Conservation (phyloP, 257 asterid genomes). For the Solanum chiquidenum region DNA sequence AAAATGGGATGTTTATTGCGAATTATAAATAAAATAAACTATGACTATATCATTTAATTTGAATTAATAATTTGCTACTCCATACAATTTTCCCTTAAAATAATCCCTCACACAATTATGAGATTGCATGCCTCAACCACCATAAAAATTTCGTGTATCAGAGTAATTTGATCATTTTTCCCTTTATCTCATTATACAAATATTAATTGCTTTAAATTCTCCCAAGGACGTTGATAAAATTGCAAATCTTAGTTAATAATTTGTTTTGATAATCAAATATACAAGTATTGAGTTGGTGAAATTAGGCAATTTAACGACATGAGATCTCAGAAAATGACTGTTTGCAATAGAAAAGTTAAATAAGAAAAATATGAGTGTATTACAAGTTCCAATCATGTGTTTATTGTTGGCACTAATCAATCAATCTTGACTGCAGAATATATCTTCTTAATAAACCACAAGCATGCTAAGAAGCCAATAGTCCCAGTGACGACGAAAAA, state of each 20-base stretch:
- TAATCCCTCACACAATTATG: too few species aligned
- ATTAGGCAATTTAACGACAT: background rate
- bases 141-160: too few species aligned
- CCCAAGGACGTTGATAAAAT: background rate
- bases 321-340: too few species aligned
- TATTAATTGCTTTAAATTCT: background rate
- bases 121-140: too few species aligned
- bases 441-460: conserved; percentile 39
- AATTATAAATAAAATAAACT: too few species aligned
- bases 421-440: conserved; percentile 42
- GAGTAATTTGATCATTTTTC: background rate
- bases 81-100: too few species aligned
- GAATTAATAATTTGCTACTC: too few species aligned
- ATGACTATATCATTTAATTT: too few species aligned
- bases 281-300: background rate
- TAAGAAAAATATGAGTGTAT: too few species aligned
- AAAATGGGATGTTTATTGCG: too few species aligned
- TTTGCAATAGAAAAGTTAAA: too few species aligned
- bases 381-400: background rate
- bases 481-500: conserved; percentile 44
- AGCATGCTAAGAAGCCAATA: conserved; percentile 39
- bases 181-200: background rate
- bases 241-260: too few species aligned
- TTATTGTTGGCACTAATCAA: background rate
- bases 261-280: background rate